Evolutionary conservation across 2,329 filamentous ascomycete genomes (phyloP).

Genomic region (Aspergillus neotritici): DNA sequence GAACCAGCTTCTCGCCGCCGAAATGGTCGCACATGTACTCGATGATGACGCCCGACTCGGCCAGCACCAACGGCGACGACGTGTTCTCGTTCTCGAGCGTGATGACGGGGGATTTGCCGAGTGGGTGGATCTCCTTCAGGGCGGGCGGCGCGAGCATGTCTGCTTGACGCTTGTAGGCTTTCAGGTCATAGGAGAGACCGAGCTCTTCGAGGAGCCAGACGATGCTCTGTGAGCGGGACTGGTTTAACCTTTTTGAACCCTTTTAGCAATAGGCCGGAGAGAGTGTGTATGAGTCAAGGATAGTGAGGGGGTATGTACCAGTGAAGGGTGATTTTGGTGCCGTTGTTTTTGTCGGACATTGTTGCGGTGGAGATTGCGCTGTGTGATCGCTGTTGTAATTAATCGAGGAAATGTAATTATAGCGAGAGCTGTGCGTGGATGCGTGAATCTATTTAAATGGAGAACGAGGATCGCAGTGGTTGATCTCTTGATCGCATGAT

Average conservation of each 20-base stretch:
- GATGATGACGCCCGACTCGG: conserved; percentile 74
- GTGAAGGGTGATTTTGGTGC: conserved; percentile 57
- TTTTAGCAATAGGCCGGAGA: neutral
- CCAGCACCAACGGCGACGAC: conserved; percentile 57
- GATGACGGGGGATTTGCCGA: conserved; percentile 82
- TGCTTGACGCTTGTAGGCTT: conserved; percentile 65
- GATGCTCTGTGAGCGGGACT: conserved; percentile 75
- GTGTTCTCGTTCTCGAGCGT: conserved; percentile 50
- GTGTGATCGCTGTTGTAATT: neutral
- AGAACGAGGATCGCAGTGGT: too few species aligned
- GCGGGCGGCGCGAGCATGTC: conserved; percentile 68
- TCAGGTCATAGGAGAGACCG: conserved; percentile 69
- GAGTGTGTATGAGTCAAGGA: too few species aligned
- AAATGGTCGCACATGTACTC: conserved; percentile 75
- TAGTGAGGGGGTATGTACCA: conserved; percentile 44
- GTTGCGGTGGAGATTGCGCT: neutral
- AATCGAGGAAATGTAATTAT: too few species aligned
- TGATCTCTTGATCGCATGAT: neutral
- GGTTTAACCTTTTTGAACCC: conserved; percentile 60
- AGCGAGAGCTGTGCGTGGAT: neutral
- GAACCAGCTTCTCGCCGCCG: conserved; percentile 44
- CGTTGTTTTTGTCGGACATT: conserved; percentile 20
- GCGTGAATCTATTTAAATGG: neutral
- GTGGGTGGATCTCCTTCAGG: conserved; percentile 70
- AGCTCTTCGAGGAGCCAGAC: conserved; percentile 84